These are phyloP conservation scores for Rhinocladiella similis DNA, from an alignment of 2,329 filamentous ascomycete genomes.

Conservation along the genomic window DNA sequence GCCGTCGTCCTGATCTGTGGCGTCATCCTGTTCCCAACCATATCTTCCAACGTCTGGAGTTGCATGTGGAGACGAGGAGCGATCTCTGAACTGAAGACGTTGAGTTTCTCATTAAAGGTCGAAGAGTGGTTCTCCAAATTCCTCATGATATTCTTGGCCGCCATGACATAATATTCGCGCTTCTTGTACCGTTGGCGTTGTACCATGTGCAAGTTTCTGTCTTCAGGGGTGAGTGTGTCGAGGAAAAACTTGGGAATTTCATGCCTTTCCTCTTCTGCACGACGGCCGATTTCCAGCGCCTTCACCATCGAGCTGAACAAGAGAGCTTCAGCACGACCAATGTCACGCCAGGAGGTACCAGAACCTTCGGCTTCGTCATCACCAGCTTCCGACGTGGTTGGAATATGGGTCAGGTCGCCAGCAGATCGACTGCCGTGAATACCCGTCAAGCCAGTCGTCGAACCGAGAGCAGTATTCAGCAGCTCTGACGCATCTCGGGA, in stretches of 20 bases:
- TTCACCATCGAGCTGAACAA: conserved; percentile 86
- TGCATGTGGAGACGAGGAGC: conserved; percentile 46
- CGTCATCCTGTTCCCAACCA: conserved; percentile 52
- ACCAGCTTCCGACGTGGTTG: conserved; percentile 1
- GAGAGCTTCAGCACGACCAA: conserved; percentile 74
- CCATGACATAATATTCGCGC: conserved; percentile 55
- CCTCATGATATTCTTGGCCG: conserved; percentile 52
- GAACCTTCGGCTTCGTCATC: conserved; percentile 21
- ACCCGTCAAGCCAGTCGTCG: conserved; percentile 23
- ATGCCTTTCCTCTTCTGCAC: conserved; percentile 50
- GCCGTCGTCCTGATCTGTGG: conserved; percentile 66
- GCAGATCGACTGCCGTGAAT: conserved; percentile 27
- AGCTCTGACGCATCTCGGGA: conserved; percentile 25
- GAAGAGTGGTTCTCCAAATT: conserved; percentile 45
- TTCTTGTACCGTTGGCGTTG: conserved; percentile 37
- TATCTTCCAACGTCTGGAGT: conserved; percentile 45
- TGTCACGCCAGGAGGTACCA: conserved; percentile 61
- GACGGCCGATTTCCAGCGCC: conserved; percentile 73
- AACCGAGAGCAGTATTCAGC: conserved; percentile 29
- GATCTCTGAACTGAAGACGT: conserved; percentile 40
- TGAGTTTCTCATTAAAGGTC: conserved; percentile 45
- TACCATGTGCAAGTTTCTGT: conserved; percentile 36
- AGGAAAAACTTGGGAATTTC: conserved; percentile 37
- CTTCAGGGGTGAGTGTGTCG: conserved; percentile 32
- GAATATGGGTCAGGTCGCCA: conserved; percentile 7